Evolutionary conservation across 192 early-diverging fungal species (phyloP).

Genomic region (Rhizophagus sp.): DNA sequence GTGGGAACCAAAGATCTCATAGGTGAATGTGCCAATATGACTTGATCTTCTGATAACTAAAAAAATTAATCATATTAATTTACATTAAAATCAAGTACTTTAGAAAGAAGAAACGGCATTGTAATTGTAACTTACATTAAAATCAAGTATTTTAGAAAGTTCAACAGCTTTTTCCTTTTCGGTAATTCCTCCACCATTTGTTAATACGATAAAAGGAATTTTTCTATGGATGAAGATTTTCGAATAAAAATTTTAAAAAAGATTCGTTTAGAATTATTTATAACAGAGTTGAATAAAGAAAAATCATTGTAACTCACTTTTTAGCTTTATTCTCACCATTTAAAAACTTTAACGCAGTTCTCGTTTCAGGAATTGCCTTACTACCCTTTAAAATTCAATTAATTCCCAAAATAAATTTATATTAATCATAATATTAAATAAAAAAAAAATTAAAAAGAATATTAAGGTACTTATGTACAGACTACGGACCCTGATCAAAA

Average conservation of each 20-base stretch:
- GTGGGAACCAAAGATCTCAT: constrained; percentile 66
- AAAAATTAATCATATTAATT: neutral
- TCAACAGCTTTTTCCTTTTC: constrained; percentile 73
- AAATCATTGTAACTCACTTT: constrained; percentile 31
- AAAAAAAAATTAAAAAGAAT: neutral
- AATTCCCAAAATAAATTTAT: neutral
- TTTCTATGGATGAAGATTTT: constrained; percentile 37
- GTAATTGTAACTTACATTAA: constrained; percentile 38
- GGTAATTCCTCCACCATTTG: constrained; percentile 85
- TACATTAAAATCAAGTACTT: no score
- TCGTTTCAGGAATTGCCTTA: constrained; percentile 64
- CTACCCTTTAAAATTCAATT: constrained; percentile 52
- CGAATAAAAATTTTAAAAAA: no score
- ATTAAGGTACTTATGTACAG: no score
- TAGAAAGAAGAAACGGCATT: neutral
- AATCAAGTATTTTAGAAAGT: constrained; percentile 57
- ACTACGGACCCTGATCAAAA: constrained; percentile 69
- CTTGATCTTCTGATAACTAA: constrained; percentile 53
- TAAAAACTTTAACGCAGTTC: constrained; percentile 65
- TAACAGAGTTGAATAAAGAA: neutral
- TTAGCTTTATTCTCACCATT: constrained; percentile 53
- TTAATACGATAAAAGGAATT: constrained; percentile 78
- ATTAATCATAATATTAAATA: neutral
- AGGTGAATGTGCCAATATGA: constrained; percentile 87
- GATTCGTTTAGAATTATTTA: no score